Conservation (phyloP, 2,329 filamentous ascomycete genomes). For the Aspergillus carbonarius region DNA sequence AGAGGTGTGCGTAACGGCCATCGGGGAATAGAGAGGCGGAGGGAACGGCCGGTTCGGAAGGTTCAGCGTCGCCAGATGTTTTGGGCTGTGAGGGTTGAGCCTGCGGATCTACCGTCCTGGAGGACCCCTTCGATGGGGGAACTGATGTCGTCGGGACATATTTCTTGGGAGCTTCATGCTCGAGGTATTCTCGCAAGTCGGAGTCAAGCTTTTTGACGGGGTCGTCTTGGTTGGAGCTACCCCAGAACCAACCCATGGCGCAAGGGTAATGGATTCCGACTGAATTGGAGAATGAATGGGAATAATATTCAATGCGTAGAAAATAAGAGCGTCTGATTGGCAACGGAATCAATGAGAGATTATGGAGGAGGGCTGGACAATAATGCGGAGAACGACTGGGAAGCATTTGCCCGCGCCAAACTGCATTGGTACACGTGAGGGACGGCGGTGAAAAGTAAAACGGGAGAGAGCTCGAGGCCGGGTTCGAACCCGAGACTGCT, state of each 20-base stretch:
- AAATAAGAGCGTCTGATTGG: not conserved
- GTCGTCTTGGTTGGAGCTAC: conserved; percentile 55
- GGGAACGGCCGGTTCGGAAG: conserved; percentile 37
- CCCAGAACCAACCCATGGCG: conserved; percentile 64
- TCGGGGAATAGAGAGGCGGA: conserved; percentile 63
- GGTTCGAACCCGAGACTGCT: not conserved
- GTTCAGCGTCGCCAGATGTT: conserved; percentile 23
- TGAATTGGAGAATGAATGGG: not conserved
- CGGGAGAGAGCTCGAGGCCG: not conserved
- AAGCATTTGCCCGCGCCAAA: conserved; percentile 18
- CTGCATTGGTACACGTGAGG: conserved; percentile 16
- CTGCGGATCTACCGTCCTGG: conserved; percentile 24
- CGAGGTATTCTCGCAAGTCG: conserved; percentile 77
- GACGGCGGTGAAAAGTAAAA: not conserved
- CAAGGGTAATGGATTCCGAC: conserved; percentile 27
- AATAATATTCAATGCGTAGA: not conserved
- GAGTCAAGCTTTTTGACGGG: conserved; percentile 76
- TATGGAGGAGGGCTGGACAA: conserved; percentile 4
- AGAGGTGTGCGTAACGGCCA: conserved; percentile 79
- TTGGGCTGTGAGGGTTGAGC: conserved; percentile 21
- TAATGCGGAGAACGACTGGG: conserved; percentile 14
- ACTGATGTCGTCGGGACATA: conserved; percentile 48
- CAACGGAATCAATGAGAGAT: not conserved
- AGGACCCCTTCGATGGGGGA: conserved; percentile 20
- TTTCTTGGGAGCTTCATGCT: conserved; percentile 76